phyloP scores from a whole-genome alignment of 2,329 filamentous ascomycete genomes.

The Juglanconis oblonga region DNA sequence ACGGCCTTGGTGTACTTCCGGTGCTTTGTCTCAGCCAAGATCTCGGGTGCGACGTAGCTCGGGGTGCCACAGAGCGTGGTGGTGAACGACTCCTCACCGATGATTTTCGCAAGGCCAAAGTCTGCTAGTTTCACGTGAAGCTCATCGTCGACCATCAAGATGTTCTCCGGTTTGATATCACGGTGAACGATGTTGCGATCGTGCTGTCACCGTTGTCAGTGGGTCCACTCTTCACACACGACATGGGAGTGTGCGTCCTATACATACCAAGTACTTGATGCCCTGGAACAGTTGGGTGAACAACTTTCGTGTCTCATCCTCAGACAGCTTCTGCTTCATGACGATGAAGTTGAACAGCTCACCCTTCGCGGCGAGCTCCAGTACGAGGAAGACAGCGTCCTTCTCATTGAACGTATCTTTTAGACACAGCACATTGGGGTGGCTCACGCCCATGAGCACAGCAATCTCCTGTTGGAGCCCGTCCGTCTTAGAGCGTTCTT shows the following conservation, averaged over 20 bases:
- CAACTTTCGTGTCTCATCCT: conserved; percentile 79
- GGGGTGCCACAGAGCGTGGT: conserved; percentile 96
- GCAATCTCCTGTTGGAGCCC: conserved; percentile 93
- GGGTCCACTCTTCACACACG: neutral
- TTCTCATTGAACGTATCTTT: conserved; percentile 94
- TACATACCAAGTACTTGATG: conserved; percentile 80
- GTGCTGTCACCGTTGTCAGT: conserved; percentile 58
- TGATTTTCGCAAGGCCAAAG: conserved; percentile 96
- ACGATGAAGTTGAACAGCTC: conserved; percentile 97
- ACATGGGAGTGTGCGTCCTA: neutral
- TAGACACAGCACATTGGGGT: conserved; percentile 86
- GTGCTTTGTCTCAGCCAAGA: conserved; percentile 76
- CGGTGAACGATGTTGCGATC: conserved; percentile 96
- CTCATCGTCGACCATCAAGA: conserved; percentile 80
- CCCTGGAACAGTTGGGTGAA: conserved; percentile 91
- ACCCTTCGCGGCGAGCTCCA: conserved; percentile 88
- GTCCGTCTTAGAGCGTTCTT: conserved; percentile 80
- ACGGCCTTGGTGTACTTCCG: conserved; percentile 93
- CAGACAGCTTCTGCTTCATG: conserved; percentile 81
- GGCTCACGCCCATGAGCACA: conserved; percentile 94
- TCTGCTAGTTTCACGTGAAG: conserved; percentile 89
- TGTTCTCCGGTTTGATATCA: conserved; percentile 97
- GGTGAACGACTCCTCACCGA: conserved; percentile 96
- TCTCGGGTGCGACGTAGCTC: conserved; percentile 94
- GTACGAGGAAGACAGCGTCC: conserved; percentile 84